Evolutionary conservation across 768 basidiomycete species (phyloP).

Genomic region (Mycena sanguinolenta): DNA sequence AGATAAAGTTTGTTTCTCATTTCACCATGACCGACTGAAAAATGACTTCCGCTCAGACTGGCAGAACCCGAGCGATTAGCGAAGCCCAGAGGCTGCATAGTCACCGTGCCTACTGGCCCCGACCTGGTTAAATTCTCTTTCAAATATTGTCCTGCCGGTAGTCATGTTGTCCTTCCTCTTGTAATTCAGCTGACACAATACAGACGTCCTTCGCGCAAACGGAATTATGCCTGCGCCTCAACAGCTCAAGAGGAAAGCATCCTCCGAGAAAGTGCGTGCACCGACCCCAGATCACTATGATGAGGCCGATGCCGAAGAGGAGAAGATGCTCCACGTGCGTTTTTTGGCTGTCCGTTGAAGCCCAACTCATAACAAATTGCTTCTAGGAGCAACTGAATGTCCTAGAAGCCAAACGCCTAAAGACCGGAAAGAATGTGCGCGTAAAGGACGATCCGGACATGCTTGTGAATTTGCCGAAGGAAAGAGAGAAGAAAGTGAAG

Average conservation of each 20-base stretch:
- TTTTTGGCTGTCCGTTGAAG: neutral
- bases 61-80: neutral
- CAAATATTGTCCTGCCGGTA: neutral
- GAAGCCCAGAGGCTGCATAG: neutral
- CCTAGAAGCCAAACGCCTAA: neutral
- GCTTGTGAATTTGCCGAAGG: constrained; percentile 24
- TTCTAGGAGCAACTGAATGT: constrained; percentile 8
- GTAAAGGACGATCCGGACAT: constrained; percentile 7
- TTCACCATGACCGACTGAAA: neutral
- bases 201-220: constrained; percentile 11
- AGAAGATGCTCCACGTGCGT: constrained; percentile 3
- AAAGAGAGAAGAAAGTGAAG: constrained; percentile 16
- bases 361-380: too few relatives aligned
- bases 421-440: constrained; percentile 13
- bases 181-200: neutral
- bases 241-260: constrained; percentile 5
- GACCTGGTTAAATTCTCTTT: neutral
- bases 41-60: neutral
- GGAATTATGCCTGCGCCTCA: constrained; percentile 14
- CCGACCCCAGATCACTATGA: neutral
- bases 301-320: constrained; percentile 6
- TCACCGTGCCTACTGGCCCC: constrained; percentile 35
- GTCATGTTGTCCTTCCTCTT: neutral
- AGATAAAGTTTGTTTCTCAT: constrained; percentile 16
- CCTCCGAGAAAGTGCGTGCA: neutral